Evolutionary conservation across 306 rosid species (phyloP).

Genomic region (Malus asiatica): DNA sequence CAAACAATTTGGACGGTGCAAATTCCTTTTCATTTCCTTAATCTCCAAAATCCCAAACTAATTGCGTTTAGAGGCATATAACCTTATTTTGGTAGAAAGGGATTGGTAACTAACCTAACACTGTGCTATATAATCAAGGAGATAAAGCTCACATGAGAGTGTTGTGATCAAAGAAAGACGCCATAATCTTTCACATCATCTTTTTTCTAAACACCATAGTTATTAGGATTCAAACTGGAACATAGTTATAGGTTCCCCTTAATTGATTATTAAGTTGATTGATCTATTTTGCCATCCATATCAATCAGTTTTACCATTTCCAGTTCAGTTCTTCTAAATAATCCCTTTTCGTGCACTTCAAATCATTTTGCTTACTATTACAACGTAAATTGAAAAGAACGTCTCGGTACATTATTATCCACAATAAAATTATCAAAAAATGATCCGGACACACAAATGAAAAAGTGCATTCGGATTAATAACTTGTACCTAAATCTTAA

Average conservation of each 20-base stretch:
- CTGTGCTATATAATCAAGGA: not conserved
- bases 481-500: too few species aligned
- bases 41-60: not conserved
- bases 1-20: not conserved
- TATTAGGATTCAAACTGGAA: not conserved
- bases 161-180: not conserved
- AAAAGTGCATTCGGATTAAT: not conserved
- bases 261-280: not conserved
- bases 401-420: too few species aligned
- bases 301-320: not conserved
- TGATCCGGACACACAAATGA: too few species aligned
- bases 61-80: slow-evolving; percentile 2
- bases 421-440: not conserved
- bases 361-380: not conserved
- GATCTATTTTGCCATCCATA: not conserved
- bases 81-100: not conserved
- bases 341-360: not conserved
- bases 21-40: not conserved
- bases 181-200: not conserved
- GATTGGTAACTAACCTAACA: not conserved
- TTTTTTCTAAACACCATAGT: not conserved
- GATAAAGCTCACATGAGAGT: slow-evolving; percentile 4
- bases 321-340: not conserved
- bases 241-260: not conserved
- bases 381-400: not conserved